Base-by-base conservation (phyloP, 257 asterid genomes). In the Haberlea rhodopensis region DNA sequence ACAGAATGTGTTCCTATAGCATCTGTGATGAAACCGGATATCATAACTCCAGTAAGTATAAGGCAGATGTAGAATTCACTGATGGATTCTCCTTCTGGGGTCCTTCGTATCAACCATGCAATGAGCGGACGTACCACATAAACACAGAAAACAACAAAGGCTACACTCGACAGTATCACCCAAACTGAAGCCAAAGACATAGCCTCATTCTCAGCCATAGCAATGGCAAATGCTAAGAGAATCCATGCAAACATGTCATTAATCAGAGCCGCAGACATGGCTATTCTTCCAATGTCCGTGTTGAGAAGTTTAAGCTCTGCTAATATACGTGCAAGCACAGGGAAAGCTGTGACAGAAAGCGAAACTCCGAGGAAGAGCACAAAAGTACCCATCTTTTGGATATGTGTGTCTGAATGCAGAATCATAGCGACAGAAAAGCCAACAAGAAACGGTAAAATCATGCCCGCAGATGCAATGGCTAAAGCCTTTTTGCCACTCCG, bases 1-100 rank as follows among this genome's bases (percentile, higher is more conserved):
- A 94, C 95, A n/a, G 97, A 86, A 71, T 90, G 97, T 10, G 97
- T 90, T 27, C 99, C 99, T 5, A 94, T 81, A 0, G 96, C 96
- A 67, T 94, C 97, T 0, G 99, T 94, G 8, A 94, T 80, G 62
- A 94, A 94, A 0, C 96, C 96, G 0, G 87, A 71, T 26, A 94
- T 73, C 97, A 90, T 88, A 22, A 94, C 99, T 2, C 99, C 99
- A 0, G 99, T 86, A 0, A 94, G 82, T 20, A 94, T 82, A 5
- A 94, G 74, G 43, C 96, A 87, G 0, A 90, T 57, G 67, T 71
- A 66, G 85, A 94, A 84, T 0, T 94, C 97, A 19, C 85, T 90
- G 2, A 86, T 48, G 4, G 87, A 24, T 62, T 90, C 99, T 0
- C 96, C 97, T 25, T 94, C 96, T 0, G 99, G 95, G 0, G 84